Conservation (phyloP, 2,329 filamentous ascomycete genomes). For the Plectosphaerella cucumerina region DNA sequence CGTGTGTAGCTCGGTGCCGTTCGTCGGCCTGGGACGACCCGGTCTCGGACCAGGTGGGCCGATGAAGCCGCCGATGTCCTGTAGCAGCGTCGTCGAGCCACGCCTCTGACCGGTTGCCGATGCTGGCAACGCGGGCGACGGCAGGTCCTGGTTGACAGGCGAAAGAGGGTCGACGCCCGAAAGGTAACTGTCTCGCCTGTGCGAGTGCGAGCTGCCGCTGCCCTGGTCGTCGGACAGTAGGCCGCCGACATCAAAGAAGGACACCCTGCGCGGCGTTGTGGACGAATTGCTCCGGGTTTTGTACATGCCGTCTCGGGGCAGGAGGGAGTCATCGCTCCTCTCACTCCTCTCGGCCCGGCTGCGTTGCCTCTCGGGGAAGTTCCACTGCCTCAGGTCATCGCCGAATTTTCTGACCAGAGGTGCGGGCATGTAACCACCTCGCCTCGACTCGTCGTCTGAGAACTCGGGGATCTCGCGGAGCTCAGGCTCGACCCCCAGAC, state of each 20-base stretch:
- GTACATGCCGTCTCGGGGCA: slow-evolving; percentile 29
- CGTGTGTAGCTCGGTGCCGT: slow-evolving; percentile 40
- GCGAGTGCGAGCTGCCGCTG: slow-evolving; percentile 23
- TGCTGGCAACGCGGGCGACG: slow-evolving; percentile 41
- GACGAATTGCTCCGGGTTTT: slow-evolving; percentile 34
- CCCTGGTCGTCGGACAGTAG: slow-evolving; percentile 54
- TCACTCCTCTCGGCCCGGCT: slow-evolving; percentile 27
- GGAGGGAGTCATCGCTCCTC: slow-evolving; percentile 41
- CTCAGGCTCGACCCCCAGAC: slow-evolving; percentile 59
- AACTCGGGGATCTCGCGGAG: slow-evolving; percentile 36
- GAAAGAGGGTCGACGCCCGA: slow-evolving; percentile 36
- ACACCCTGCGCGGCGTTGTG: slow-evolving; percentile 55
- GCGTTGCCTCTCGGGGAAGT: slow-evolving; percentile 36
- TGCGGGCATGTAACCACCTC: slow-evolving; percentile 20
- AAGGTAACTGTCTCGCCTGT: slow-evolving; percentile 35
- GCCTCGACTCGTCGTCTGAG: not conserved
- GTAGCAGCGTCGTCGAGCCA: slow-evolving; percentile 54
- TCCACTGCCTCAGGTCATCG: slow-evolving; percentile 41
- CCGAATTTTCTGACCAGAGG: slow-evolving; percentile 24
- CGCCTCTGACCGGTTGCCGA: slow-evolving; percentile 40
- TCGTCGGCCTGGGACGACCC: slow-evolving; percentile 23
- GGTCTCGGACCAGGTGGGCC: slow-evolving; percentile 32
- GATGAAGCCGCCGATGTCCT: slow-evolving; percentile 53
- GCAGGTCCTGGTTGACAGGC: slow-evolving; percentile 22
- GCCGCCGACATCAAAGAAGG: slow-evolving; percentile 83